Conservation (phyloP, 768 basidiomycete genomes). For the Lyophyllum atratum region DNA sequence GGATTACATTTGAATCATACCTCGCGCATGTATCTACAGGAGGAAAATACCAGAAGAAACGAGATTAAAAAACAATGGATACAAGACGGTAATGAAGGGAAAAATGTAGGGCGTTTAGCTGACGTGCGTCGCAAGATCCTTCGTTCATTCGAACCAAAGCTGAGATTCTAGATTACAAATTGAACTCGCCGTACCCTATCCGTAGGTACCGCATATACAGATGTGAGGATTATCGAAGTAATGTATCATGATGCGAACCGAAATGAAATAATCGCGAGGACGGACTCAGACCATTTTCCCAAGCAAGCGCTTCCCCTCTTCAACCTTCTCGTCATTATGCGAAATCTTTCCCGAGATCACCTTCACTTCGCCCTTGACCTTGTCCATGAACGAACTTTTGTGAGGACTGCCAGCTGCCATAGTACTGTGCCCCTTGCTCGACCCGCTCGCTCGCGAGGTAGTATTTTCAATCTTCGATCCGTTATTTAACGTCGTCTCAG, state of each 20-base stretch:
- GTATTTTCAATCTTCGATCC: constrained; percentile 5
- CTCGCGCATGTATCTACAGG: no score
- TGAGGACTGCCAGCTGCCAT: constrained; percentile 6
- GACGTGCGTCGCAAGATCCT: no score
- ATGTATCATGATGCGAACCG: neutral
- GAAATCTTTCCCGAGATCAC: constrained; percentile 38
- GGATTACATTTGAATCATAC: no score
- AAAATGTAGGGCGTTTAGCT: no score
- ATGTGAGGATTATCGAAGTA: neutral
- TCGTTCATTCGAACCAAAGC: no score
- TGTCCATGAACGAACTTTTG: constrained; percentile 33
- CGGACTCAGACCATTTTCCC: constrained; percentile 18
- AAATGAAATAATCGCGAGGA: neutral
- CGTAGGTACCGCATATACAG: neutral
- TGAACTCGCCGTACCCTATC: neutral
- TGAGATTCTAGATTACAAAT: neutral
- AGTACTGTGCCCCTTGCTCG: neutral
- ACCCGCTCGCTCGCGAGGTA: neutral
- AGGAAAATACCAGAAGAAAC: no score
- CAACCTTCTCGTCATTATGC: constrained; percentile 35
- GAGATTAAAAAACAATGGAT: no score
- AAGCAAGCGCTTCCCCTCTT: constrained; percentile 37
- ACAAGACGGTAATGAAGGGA: no score
- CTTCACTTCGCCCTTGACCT: constrained; percentile 42
- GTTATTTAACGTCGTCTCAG: neutral